Base-by-base conservation (phyloP, 129 eudicot species). In the Lactuca saligna region DNA sequence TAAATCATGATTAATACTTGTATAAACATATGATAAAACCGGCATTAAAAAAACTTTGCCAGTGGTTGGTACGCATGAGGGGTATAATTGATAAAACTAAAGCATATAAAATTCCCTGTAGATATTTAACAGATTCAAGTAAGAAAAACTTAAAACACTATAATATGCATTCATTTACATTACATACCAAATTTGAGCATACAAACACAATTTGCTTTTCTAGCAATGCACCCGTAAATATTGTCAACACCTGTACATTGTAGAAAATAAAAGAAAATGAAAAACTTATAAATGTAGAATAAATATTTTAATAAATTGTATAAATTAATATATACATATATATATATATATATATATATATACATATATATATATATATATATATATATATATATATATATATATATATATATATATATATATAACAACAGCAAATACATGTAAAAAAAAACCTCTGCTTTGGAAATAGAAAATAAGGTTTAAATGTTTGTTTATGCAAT, bases 11-110 rank as follows among this genome's bases (percentile, higher is more conserved):
- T 37, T 20, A 33, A 68, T 61, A 60, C 41, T 51, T 10, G 17
- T 17, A 33, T 46, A 70, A 33, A 48, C 33, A 54, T 39, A 17
- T 32, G 11, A 57, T 51, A 25, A 6, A 49, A 94, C 99, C 81
- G 99, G 99, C 99, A 94, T 90, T 71, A 94, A 79, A 66, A 87
- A 75, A 82, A n/a, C 99, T 94, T 73, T 94, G 99, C 99, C 99
- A 94, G 74, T 84, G 97, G 65, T 90, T 90, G 67, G 99, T 97
- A 42, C 99, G 99, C 54, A 94, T 85, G 75, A 94, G 79, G 57
- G 99, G 99, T 68, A 94, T 85, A 63, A 85, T 75, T 48, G 99
- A 83, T 82, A 94, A 63, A 70, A 94, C 97, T 59, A 78, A 65
- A 63, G 97, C 97, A 72, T 91, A 89, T 75, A 94, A 82, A 54